Base-by-base conservation (phyloP, 2,329 filamentous ascomycete genomes). In the Ilyonectria destructans region DNA sequence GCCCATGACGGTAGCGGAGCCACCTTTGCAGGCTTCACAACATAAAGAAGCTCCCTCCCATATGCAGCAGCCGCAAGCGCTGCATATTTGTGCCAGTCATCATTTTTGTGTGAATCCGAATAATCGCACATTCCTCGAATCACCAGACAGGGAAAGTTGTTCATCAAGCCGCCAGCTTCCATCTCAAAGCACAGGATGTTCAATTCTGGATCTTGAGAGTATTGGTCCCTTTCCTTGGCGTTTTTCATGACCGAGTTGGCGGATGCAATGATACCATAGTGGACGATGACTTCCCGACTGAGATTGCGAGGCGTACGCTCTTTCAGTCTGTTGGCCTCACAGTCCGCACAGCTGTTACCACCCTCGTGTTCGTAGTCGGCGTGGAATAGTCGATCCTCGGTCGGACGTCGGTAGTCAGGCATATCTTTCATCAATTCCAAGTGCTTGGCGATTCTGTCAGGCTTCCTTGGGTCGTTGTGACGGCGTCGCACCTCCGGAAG, bases 221-320 rank as follows among this genome's bases (percentile, higher is more conserved):
- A 60, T 1, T 60, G 7, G 56, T 84, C 80, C 26, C 82, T 71
- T 5, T 70, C 64, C 2, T 23, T n/a, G 1, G 73, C 77, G 26
- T 78, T 66, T 40, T 80, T 81, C 59, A 84, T 79, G 1, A 84
- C 76, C 5, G 70, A 65, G 49, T 82, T 78, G 2, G 74, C 80
- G 0, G 78, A 81, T 0, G 74, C 76, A 40, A 77, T 70, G 0
- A 62, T 29, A 2, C 75, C 71, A 17, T 72, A 72, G 29, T 77
- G 71, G 2, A 67, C 19, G 7, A 29, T 29, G 6, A 29, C 55
- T 1, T 57, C 23, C 1, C 62, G 55, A 8, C 2, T 7, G 2
- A 23, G 10, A n/a, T 1, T 13, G 33, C 17, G 23, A 6, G 7
- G 21, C 21, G 10, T 5, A 57, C 8, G 21, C 31, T 19, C 57